Evolutionary conservation across 2,329 filamentous ascomycete genomes (phyloP).

Genomic region (Raffaelea arxii): DNA sequence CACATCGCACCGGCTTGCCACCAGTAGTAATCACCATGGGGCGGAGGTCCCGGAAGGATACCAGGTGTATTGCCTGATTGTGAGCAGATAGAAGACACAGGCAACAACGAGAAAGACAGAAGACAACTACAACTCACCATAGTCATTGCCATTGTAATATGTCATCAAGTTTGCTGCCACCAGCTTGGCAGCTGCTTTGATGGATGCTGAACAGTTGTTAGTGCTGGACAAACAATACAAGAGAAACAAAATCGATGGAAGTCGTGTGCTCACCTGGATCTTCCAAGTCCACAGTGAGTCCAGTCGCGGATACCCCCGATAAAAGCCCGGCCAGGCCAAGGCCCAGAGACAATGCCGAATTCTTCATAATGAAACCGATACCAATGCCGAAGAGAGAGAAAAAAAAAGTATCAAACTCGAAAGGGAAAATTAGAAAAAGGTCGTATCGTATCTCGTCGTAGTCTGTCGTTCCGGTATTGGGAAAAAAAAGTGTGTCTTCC

Average conservation of each 20-base stretch:
- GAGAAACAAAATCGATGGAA: not conserved
- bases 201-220: constrained; percentile 26
- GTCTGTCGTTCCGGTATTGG: too few species aligned
- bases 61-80: constrained; percentile 39
- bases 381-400: too few species aligned
- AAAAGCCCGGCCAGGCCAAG: too few species aligned
- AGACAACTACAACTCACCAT: constrained; percentile 3
- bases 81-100: not conserved
- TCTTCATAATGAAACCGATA: not conserved
- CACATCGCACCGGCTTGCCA: constrained; percentile 73
- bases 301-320: too few species aligned
- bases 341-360: too few species aligned
- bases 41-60: constrained; percentile 46
- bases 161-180: constrained; percentile 40
- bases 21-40: constrained; percentile 54
- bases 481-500: too few species aligned
- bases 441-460: too few species aligned
- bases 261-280: too few species aligned
- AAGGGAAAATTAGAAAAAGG: not conserved
- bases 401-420: not conserved
- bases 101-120: not conserved
- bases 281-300: too few species aligned
- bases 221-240: not conserved
- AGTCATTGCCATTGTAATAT: constrained; percentile 38
- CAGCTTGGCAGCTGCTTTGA: constrained; percentile 31